phyloP scores from a whole-genome alignment of 352 stramenopile genomes.

The Phytophthora kernoviae region DNA sequence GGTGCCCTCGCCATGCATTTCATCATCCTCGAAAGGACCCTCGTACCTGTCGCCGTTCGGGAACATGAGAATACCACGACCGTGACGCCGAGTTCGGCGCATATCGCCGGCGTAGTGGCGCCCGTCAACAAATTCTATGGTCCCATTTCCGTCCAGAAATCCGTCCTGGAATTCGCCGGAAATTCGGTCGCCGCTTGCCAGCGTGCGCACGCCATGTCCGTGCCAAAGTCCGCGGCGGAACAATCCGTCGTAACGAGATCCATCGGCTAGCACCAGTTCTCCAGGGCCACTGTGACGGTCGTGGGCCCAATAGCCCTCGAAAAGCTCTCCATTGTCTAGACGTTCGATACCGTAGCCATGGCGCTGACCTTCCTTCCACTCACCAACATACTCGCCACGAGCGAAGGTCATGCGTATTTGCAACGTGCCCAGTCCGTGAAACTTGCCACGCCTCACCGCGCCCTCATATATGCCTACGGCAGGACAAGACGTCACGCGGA shows the following conservation, averaged over 20 bases:
- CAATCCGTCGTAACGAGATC: slow-evolving; percentile 63
- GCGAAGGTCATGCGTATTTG: slow-evolving; percentile 60
- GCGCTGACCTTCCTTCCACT: slow-evolving; percentile 82
- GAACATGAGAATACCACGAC: slow-evolving; percentile 82
- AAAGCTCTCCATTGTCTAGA: slow-evolving; percentile 75
- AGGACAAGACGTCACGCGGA: slow-evolving; percentile 57
- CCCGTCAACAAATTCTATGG: slow-evolving; percentile 74
- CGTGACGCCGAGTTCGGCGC: slow-evolving; percentile 62
- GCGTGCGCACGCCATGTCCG: slow-evolving; percentile 62
- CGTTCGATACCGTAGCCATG: slow-evolving; percentile 84
- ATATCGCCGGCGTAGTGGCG: slow-evolving; percentile 76
- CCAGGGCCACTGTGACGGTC: slow-evolving; percentile 74
- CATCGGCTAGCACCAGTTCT: slow-evolving; percentile 71
- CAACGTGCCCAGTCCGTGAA: slow-evolving; percentile 76
- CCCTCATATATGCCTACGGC: slow-evolving; percentile 59
- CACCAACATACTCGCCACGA: slow-evolving; percentile 79
- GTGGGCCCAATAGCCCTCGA: slow-evolving; percentile 77
- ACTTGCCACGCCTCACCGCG: slow-evolving; percentile 58
- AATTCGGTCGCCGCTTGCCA: slow-evolving; percentile 66
- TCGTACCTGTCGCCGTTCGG: slow-evolving; percentile 91
- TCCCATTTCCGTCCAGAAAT: slow-evolving; percentile 55
- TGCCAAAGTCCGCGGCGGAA: slow-evolving; percentile 81
- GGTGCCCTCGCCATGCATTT: slow-evolving; percentile 85
- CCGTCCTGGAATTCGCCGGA: slow-evolving; percentile 60
- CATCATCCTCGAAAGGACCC: slow-evolving; percentile 85